Evolutionary conservation across 2,329 filamentous ascomycete species (phyloP).

Genomic region (Zymoseptoria brevis): DNA sequence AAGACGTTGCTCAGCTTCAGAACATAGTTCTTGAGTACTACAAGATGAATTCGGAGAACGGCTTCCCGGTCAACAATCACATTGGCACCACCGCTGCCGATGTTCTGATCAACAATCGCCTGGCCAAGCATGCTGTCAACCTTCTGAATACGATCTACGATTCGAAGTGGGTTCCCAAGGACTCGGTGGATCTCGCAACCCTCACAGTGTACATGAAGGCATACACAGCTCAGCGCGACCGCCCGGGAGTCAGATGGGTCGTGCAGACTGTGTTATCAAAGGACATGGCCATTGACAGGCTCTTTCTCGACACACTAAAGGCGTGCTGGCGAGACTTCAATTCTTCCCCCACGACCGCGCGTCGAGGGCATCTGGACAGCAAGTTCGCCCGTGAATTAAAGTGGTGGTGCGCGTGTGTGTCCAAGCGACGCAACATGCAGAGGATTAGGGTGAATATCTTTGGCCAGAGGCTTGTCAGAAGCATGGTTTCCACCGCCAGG

Average conservation of each 20-base stretch:
- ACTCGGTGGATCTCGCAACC: slow-evolving; percentile 23
- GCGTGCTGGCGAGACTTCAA: background rate
- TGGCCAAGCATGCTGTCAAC: slow-evolving; percentile 21
- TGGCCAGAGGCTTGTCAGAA: slow-evolving; percentile 13
- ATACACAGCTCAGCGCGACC: slow-evolving; percentile 16
- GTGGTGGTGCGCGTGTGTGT: slow-evolving; percentile 1
- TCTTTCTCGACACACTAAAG: slow-evolving; percentile 14
- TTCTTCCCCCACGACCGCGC: background rate
- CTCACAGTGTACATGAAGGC: slow-evolving; percentile 28
- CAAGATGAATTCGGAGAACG: slow-evolving; percentile 22
- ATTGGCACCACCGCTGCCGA: slow-evolving; percentile 26
- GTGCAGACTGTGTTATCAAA: slow-evolving; percentile 21
- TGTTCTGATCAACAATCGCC: slow-evolving; percentile 20
- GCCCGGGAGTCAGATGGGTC: slow-evolving; percentile 23
- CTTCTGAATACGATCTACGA: slow-evolving; percentile 23
- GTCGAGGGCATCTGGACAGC: background rate
- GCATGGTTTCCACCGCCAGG: background rate
- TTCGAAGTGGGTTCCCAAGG: slow-evolving; percentile 16
- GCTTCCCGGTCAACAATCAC: slow-evolving; percentile 20
- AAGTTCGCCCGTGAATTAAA: background rate
- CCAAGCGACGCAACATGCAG: slow-evolving; percentile 10
- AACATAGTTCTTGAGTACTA: slow-evolving; percentile 24
- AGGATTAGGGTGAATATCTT: slow-evolving; percentile 8
- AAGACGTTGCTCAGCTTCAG: slow-evolving; percentile 14
- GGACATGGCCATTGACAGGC: slow-evolving; percentile 23